Conservation (phyloP, 2,329 filamentous ascomycete genomes). For the Xylariaceae sp. region DNA sequence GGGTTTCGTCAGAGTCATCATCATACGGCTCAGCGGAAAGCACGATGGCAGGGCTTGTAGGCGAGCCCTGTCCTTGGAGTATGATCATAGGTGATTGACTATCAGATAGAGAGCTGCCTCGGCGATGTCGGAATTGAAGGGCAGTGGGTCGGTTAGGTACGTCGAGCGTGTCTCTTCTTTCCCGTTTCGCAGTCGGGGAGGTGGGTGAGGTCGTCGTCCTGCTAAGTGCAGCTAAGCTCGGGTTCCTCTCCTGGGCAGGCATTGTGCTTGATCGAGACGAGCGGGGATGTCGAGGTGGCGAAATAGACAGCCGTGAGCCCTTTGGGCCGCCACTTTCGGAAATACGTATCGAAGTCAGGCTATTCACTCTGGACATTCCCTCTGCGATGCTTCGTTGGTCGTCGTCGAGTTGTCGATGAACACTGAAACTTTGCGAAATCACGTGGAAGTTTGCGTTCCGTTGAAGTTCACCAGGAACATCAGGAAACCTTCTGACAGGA, state of each 20-base stretch:
- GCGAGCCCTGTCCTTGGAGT: slow-evolving; percentile 11
- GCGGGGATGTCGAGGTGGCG: slow-evolving; percentile 1
- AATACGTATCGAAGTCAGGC: slow-evolving; percentile 31
- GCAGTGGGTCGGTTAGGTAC: slow-evolving; percentile 24
- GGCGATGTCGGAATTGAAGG: slow-evolving; percentile 5
- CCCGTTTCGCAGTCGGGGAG: not conserved
- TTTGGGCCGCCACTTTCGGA: slow-evolving; percentile 19
- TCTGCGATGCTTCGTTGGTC: slow-evolving; percentile 30
- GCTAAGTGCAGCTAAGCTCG: too few species aligned
- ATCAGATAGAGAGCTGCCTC: slow-evolving; percentile 10
- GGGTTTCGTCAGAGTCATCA: too few species aligned
- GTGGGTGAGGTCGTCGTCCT: too few species aligned
- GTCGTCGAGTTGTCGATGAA: slow-evolving; percentile 21
- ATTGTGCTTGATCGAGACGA: not conserved
- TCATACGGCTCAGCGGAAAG: slow-evolving; percentile 22
- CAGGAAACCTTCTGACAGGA: slow-evolving; percentile 48
- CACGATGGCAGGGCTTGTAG: slow-evolving; percentile 15
- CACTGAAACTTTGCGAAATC: slow-evolving; percentile 40
- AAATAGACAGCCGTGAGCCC: slow-evolving; percentile 18
- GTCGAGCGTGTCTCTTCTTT: slow-evolving; percentile 30
- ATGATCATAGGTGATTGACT: slow-evolving; percentile 6
- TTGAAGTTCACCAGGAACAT: slow-evolving; percentile 49
- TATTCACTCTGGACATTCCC: slow-evolving; percentile 34
- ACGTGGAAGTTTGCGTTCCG: slow-evolving; percentile 39
- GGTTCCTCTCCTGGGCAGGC: too few species aligned